These are phyloP conservation scores for Spathaspora boniae DNA, from an alignment of 805 yeast genomes.

Conservation along the genomic window DNA sequence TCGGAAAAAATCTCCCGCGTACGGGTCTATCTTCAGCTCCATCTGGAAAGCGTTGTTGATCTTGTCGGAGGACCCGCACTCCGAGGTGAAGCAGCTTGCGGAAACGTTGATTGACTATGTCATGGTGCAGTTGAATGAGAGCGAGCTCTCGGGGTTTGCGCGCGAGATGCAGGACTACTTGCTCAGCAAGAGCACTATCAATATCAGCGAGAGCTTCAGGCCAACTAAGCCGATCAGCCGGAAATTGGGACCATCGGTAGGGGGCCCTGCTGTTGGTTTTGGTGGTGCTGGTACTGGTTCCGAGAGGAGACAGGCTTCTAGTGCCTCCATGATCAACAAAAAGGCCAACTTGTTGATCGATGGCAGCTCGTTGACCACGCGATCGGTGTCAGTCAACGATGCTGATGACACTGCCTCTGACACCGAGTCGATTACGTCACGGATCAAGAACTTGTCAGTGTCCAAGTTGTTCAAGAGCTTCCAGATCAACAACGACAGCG, in stretches of 20 bases:
- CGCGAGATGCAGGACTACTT: conserved; percentile 62
- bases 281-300: too few relatives aligned
- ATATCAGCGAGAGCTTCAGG: conserved; percentile 36
- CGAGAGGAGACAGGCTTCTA: conserved; percentile 17
- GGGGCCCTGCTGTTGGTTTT: too few relatives aligned
- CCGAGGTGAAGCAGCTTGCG: conserved; percentile 72
- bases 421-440: conserved; percentile 30
- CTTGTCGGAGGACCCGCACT: conserved; percentile 82
- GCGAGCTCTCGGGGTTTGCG: conserved; percentile 64
- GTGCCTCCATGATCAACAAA: conserved; percentile 18
- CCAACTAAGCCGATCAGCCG: conserved; percentile 38
- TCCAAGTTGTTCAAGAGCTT: conserved; percentile 34
- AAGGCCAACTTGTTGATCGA: conserved; percentile 25
- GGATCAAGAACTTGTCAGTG: conserved; percentile 29
- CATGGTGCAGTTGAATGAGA: conserved; percentile 56
- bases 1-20: conserved; percentile 69
- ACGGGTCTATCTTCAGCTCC: conserved; percentile 81
- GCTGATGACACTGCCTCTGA: conserved; percentile 15
- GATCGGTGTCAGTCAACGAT: conserved; percentile 26
- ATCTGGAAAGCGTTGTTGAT: conserved; percentile 84
- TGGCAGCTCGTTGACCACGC: conserved; percentile 24
- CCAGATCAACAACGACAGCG: conserved; percentile 40
- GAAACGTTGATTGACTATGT: conserved; percentile 73
- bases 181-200: conserved; percentile 45
- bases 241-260: too few relatives aligned